Evolutionary conservation across 768 basidiomycete genomes (phyloP), one percentile per base, ranked within the genome.

Genomic region (Pisolithus orientalis): DNA sequence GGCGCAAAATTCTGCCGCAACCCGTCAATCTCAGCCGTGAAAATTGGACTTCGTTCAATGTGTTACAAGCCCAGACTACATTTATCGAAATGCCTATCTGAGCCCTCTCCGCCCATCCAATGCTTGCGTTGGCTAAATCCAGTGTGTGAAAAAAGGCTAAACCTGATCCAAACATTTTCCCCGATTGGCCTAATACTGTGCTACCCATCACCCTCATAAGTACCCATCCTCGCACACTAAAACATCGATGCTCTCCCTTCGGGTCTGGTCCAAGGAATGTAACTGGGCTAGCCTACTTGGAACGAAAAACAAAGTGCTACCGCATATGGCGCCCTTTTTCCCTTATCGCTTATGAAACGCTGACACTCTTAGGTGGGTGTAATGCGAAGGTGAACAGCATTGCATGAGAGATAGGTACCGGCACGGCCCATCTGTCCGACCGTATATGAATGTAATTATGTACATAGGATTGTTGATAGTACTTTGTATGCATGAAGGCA

Each of bases 21-120:
- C 46, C 51, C n/a, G 44, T 32, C 53, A 50, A 27, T 39, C 4
- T 39, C 47, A 49, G 45, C 48, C 44, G 28, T 50, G 37, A 45
- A 50, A 31, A 46, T 32, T 21, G 21, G 31, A 9, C 2, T 9
- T 10, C 6, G 31, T 34, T 34, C 13, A 34, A 34, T 13, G 14
- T 13, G 34, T 34, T 21, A 21, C 21, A 21, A 14, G 34, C 13
- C 34, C 34, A 34, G 34, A 34, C 34, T 34, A 5, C 34, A 34
- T 34, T 49, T 47, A 57, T 57, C 56, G 49, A 21, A 21, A 57
- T 57, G 34, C 56, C 53, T 57, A 57, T 57, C 56, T 57, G 39
- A 48, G 56, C 56, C 14, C 44, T 42, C 16, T 3, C 16, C 29
- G 27, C 27, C 43, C n/a, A 16, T 44, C 14, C 38, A 28, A 28